These are phyloP conservation scores for Tetragonia tetragonoides DNA, from an alignment of 148 eudicot genomes.

Conservation along the genomic window DNA sequence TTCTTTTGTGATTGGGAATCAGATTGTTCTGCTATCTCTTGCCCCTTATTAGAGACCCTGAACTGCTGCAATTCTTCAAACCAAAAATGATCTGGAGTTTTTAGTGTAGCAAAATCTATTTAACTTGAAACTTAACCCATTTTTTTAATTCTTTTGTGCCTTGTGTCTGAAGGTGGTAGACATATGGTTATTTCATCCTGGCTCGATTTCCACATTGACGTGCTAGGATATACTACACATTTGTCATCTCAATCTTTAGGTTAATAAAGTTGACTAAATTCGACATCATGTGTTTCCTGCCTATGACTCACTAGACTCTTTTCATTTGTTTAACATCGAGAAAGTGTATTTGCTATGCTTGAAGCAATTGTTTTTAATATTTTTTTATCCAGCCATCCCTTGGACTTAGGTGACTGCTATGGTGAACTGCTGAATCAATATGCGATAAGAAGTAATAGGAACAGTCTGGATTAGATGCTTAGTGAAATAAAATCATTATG, in stretches of 20 bases:
- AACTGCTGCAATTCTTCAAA: neutral
- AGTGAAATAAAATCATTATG: neutral
- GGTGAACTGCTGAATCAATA: neutral
- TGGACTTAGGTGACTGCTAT: neutral
- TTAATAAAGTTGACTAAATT: neutral
- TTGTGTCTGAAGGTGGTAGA: neutral
- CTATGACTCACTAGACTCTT: neutral
- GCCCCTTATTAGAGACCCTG: neutral
- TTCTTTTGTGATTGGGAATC: neutral
- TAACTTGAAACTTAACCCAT: neutral
- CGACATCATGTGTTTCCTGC: slow-evolving; percentile 2
- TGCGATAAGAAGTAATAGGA: neutral
- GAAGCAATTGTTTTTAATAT: neutral
- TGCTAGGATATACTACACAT: neutral
- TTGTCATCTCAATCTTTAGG: neutral
- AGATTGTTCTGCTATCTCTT: neutral
- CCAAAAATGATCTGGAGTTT: neutral
- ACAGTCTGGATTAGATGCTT: neutral
- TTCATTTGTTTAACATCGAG: neutral
- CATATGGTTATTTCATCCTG: neutral
- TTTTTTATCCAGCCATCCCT: neutral
- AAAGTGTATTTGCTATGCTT: neutral
- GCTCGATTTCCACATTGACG: neutral
- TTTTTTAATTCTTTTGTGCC: neutral
- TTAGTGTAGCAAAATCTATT: neutral